Conservation (phyloP, 805 yeast species). For the Wickerhamomyces rabaulensis region DNA sequence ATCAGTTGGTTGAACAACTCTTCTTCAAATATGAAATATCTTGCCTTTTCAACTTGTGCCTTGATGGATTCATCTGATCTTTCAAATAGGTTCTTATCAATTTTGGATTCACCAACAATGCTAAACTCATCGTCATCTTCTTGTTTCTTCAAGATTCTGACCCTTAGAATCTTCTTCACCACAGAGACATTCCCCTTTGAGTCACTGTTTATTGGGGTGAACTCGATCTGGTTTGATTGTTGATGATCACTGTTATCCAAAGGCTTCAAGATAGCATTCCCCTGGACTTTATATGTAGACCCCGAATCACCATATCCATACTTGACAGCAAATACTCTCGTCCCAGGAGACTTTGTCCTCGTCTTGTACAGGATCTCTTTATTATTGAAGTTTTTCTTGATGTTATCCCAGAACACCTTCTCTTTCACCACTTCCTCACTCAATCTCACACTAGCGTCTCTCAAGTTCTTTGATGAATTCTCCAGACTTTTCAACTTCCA, state of each 20-base stretch:
- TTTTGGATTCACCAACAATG: constrained; percentile 51
- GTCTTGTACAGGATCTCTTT: constrained; percentile 67
- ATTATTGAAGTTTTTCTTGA: constrained; percentile 21
- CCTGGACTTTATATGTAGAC: constrained; percentile 58
- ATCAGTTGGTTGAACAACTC: constrained; percentile 77
- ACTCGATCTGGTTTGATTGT: constrained; percentile 31
- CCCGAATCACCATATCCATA: constrained; percentile 94
- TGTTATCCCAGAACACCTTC: constrained; percentile 58
- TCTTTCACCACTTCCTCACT: constrained; percentile 55
- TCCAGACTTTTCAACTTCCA: constrained; percentile 78
- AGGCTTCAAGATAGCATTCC: constrained; percentile 66
- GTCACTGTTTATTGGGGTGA: constrained; percentile 29
- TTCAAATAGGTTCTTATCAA: constrained; percentile 13
- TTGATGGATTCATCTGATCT: constrained; percentile 33
- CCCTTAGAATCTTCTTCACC: constrained; percentile 45
- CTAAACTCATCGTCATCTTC: constrained; percentile 47
- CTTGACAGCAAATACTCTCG: constrained; percentile 64
- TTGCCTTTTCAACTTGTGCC: constrained; percentile 58
- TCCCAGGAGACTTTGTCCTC: constrained; percentile 48
- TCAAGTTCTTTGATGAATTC: constrained; percentile 47
- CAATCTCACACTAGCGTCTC: constrained; percentile 46
- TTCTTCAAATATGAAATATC: constrained; percentile 79
- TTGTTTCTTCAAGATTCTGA: constrained; percentile 51
- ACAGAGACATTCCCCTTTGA: constrained; percentile 24
- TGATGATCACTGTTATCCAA: constrained; percentile 23